Evolutionary conservation across 1,284 basidiomycete species (phyloP).

Genomic region (Crepidotus sp.): DNA sequence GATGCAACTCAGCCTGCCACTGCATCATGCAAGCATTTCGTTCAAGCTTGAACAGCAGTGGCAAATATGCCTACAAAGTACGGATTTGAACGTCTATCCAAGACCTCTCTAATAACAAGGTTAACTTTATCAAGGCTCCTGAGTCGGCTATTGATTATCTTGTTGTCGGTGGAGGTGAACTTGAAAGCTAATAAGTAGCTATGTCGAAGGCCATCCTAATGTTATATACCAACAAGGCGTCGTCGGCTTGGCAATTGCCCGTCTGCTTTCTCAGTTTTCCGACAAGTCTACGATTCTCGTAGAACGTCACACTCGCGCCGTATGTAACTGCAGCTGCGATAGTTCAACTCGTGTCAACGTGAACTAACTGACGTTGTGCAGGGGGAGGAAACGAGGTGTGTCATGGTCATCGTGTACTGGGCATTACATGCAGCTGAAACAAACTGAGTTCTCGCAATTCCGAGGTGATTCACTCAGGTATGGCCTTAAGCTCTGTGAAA

Average conservation of each 20-base stretch:
- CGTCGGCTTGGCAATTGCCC: conserved; percentile 83
- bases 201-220: neutral
- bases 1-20: too few species aligned
- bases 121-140: conserved; percentile 57
- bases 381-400: conserved; percentile 18
- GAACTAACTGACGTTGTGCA: neutral
- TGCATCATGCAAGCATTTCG: conserved; percentile 34
- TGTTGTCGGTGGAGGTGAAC: conserved; percentile 81
- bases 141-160: conserved; percentile 80
- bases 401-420: neutral
- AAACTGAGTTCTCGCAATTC: conserved; percentile 78
- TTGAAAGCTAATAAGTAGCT: neutral
- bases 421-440: neutral
- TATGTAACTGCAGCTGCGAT: too few species aligned
- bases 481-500: conserved; percentile 10
- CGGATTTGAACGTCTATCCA: conserved; percentile 9
- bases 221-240: conserved; percentile 52
- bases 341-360: neutral
- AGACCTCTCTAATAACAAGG: conserved; percentile 4
- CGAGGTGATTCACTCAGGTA: conserved; percentile 91
- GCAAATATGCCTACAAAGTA: conserved; percentile 58
- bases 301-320: conserved; percentile 67
- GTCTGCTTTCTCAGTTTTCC: conserved; percentile 64
- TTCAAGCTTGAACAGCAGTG: conserved; percentile 49
- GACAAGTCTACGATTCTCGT: conserved; percentile 76